Evolutionary conservation across 306 rosid genomes (phyloP).

Genomic region (Rosa persica): DNA sequence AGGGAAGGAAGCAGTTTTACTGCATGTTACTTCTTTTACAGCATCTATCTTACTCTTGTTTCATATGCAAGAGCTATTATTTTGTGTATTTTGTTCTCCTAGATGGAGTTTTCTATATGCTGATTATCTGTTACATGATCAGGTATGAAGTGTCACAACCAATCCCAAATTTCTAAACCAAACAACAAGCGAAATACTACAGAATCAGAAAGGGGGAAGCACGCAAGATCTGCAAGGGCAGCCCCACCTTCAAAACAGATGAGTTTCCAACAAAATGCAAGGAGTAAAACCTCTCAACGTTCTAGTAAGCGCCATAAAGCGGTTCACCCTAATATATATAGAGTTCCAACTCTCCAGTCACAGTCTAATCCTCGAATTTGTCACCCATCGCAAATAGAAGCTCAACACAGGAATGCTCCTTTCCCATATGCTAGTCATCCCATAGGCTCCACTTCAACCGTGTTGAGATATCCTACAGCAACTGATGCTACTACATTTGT

Average conservation of each 20-base stretch:
- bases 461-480: constrained; percentile 30
- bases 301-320: constrained; percentile 29
- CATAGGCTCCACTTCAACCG: constrained; percentile 27
- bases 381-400: constrained; percentile 31
- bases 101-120: background rate
- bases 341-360: constrained; percentile 30
- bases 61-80: background rate
- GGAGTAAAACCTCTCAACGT: constrained; percentile 27
- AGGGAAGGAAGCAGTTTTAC: constrained; percentile 8
- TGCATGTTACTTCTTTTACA: constrained; percentile 1
- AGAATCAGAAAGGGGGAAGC: constrained; percentile 31
- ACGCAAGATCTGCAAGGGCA: constrained; percentile 10
- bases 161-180: constrained; percentile 32
- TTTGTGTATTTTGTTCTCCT: constrained; percentile 12
- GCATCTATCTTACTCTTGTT: background rate
- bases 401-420: constrained; percentile 33
- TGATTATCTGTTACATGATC: constrained; percentile 20
- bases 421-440: constrained; percentile 19
- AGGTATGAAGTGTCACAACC: constrained; percentile 37
- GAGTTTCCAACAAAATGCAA: constrained; percentile 27
- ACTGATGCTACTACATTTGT: constrained; percentile 25
- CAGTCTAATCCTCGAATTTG: constrained; percentile 18
- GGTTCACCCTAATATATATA: constrained; percentile 19
- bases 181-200: constrained; percentile 30
- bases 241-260: constrained; percentile 26